A percentile compares a stretch with the other conserved stretches of the same genome.
phyloP scores from a whole-genome alignment of 805 yeast species.

The Zygosaccharomyces bailii region DNA sequence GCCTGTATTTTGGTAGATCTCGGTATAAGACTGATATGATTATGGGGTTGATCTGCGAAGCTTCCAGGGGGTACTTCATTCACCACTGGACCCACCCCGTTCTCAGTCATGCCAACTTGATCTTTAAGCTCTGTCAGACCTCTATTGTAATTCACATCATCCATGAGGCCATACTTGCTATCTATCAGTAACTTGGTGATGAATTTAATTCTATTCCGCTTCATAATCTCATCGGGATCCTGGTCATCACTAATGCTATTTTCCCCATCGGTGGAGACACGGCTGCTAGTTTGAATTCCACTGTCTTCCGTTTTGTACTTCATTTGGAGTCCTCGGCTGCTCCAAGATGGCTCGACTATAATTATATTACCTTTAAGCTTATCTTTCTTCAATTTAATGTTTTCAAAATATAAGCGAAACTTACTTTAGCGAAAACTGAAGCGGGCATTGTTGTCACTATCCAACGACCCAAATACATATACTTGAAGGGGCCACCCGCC shows the following conservation, averaged over 20 bases:
- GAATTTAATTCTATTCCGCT: conserved; percentile 19
- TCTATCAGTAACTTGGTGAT: conserved; percentile 29
- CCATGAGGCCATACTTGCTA: conserved; percentile 31
- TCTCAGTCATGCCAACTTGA: neutral
- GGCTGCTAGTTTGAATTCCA: neutral
- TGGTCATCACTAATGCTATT: conserved; percentile 2
- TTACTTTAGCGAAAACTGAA: neutral
- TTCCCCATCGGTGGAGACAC: conserved; percentile 6
- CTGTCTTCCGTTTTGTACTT: neutral
- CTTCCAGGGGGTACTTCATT: neutral
- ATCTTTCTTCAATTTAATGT: neutral
- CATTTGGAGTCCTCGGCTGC: conserved; percentile 2
- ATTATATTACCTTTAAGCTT: neutral
- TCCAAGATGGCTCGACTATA: neutral
- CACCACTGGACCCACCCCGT: conserved; percentile 1
- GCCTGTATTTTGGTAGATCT: conserved; percentile 30
- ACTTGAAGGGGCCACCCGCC: neutral
- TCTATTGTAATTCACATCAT: conserved; percentile 30
- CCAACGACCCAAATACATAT: neutral
- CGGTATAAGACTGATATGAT: conserved; percentile 9
- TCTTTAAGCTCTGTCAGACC: conserved; percentile 15
- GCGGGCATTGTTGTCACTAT: neutral
- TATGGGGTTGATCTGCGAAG: neutral
- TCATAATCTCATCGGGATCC: conserved; percentile 5
- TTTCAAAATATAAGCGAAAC: neutral